Evolutionary conservation across 2,329 filamentous ascomycete species (phyloP).

Genomic region (Phialemoniopsis sp.): DNA sequence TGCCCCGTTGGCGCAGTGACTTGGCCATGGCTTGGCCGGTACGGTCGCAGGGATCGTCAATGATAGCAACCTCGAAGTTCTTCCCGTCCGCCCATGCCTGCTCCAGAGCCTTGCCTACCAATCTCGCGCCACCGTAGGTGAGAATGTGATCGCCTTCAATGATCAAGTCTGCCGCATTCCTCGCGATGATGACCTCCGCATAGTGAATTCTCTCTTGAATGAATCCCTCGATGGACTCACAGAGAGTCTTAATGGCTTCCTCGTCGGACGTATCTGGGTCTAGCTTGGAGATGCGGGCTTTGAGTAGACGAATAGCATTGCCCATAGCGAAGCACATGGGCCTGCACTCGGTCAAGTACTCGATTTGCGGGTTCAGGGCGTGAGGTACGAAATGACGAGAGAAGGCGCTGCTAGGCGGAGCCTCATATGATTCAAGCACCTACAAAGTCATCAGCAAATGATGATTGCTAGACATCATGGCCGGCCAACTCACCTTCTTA

Average conservation of each 20-base stretch:
- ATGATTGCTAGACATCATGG: neutral
- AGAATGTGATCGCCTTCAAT: constrained; percentile 76
- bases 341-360: constrained; percentile 89
- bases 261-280: constrained; percentile 81
- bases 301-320: constrained; percentile 92
- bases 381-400: constrained; percentile 89
- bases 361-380: constrained; percentile 89
- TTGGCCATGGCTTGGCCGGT: constrained; percentile 60
- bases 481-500: constrained; percentile 60
- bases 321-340: constrained; percentile 96
- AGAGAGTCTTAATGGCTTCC: constrained; percentile 75
- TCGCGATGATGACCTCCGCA: constrained; percentile 80
- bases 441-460: constrained; percentile 26
- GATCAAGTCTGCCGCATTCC: constrained; percentile 72
- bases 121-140: constrained; percentile 80
- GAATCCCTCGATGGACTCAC: constrained; percentile 80
- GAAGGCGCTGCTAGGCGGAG: constrained; percentile 77
- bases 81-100: constrained; percentile 67
- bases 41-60: constrained; percentile 63
- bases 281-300: constrained; percentile 85
- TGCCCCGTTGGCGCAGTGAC: constrained; percentile 40
- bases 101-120: constrained; percentile 79
- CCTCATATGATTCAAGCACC: constrained; percentile 91
- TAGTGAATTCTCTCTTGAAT: constrained; percentile 86
- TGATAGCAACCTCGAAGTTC: constrained; percentile 76